Evolutionary conservation across 2,329 filamentous ascomycete species (phyloP).

Genomic region (Orbilia ellipsospora): DNA sequence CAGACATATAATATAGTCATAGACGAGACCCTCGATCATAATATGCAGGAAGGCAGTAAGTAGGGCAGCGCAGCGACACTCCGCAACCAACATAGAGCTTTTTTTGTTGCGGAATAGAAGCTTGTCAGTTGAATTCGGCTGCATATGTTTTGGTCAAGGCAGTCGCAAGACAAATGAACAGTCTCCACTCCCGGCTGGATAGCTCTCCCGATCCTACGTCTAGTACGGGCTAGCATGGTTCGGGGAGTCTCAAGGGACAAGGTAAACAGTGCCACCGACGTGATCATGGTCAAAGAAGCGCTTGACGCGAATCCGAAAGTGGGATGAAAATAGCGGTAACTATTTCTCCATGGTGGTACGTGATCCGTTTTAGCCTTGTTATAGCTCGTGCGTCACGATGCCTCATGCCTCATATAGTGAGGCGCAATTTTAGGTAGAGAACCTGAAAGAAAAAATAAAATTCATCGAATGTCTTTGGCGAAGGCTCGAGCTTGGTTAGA

Average conservation of each 20-base stretch:
- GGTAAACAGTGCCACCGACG: slow-evolving; percentile 45
- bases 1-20: slow-evolving; percentile 52
- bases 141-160: slow-evolving; percentile 18
- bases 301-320: slow-evolving; percentile 43
- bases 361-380: slow-evolving; percentile 44
- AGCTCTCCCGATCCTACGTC: slow-evolving; percentile 50
- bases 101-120: slow-evolving; percentile 30
- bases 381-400: slow-evolving; percentile 52
- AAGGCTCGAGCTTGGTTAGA: slow-evolving; percentile 27
- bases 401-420: slow-evolving; percentile 50
- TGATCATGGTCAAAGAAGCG: slow-evolving; percentile 47
- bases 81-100: slow-evolving; percentile 26
- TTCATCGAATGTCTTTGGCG: slow-evolving; percentile 33
- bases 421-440: slow-evolving; percentile 23
- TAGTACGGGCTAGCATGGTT: slow-evolving; percentile 22
- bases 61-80: slow-evolving; percentile 18
- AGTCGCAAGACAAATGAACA: slow-evolving; percentile 35
- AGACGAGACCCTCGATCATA: slow-evolving; percentile 36
- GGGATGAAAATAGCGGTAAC: slow-evolving; percentile 25
- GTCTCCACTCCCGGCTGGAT: slow-evolving; percentile 37
- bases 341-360: slow-evolving; percentile 38
- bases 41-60: slow-evolving; percentile 35
- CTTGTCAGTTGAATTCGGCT: slow-evolving; percentile 34
- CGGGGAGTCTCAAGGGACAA: slow-evolving; percentile 25
- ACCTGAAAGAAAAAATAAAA: slow-evolving; percentile 33